Conservation (phyloP, 2,329 filamentous ascomycete species). For the Mollisiaceae sp. region DNA sequence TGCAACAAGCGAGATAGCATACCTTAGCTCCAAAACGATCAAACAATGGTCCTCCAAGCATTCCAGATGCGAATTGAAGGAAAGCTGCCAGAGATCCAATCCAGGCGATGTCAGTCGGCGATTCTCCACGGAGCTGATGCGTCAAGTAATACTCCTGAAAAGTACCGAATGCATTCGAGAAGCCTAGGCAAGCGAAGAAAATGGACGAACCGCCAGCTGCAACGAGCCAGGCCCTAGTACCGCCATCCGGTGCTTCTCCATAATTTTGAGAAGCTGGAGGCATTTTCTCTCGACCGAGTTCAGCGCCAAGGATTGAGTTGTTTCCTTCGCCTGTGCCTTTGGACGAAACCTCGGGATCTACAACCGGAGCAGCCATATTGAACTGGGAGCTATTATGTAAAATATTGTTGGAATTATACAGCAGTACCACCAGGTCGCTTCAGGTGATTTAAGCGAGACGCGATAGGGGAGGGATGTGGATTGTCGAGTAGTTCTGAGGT, state of each 20-base stretch:
- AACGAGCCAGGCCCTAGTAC: not conserved
- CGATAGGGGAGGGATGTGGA: no score
- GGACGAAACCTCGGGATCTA: not conserved
- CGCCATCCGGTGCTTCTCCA: not conserved
- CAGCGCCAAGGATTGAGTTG: not conserved
- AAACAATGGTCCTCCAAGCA: slow-evolving; percentile 62
- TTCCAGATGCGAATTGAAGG: slow-evolving; percentile 53
- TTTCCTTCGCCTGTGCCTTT: not conserved
- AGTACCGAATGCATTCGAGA: not conserved
- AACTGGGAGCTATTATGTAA: not conserved
- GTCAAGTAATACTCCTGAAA: slow-evolving; percentile 49
- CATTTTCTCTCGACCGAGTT: not conserved
- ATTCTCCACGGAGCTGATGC: slow-evolving; percentile 52
- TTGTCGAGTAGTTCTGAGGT: no score
- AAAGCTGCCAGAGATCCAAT: slow-evolving; percentile 60
- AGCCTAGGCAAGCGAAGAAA: not conserved
- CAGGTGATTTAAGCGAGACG: no score
- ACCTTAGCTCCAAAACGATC: slow-evolving; percentile 64
- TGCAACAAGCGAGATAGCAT: slow-evolving; percentile 1
- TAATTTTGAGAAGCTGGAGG: not conserved
- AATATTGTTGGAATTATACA: not conserved
- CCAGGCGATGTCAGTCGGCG: slow-evolving; percentile 59
- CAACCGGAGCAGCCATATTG: no score
- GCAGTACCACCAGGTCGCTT: no score
- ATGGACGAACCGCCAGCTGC: not conserved